These are phyloP conservation scores for Exophiala aquamarina DNA, from an alignment of 2,329 filamentous ascomycete genomes.

Conservation along the genomic window DNA sequence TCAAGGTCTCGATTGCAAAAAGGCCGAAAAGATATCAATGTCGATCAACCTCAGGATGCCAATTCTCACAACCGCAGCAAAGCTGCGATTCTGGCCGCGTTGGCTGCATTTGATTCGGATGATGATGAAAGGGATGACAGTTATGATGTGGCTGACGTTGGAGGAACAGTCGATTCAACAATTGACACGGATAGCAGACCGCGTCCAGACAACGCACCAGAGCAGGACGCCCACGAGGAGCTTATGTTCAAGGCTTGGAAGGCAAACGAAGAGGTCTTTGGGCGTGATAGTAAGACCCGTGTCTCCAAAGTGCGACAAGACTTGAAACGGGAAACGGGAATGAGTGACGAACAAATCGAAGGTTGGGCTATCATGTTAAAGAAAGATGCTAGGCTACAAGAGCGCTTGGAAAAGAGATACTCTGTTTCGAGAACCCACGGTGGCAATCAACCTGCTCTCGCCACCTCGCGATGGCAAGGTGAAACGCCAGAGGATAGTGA, in stretches of 20 bases:
- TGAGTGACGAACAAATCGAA: slow-evolving; percentile 93
- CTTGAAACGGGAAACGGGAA: slow-evolving; percentile 73
- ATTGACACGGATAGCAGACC: slow-evolving; percentile 27
- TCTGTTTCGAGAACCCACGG: slow-evolving; percentile 9
- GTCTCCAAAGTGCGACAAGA: slow-evolving; percentile 61
- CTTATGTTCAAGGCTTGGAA: slow-evolving; percentile 72
- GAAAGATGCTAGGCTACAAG: slow-evolving; percentile 68
- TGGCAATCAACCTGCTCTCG: slow-evolving; percentile 24
- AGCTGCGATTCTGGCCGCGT: slow-evolving; percentile 81
- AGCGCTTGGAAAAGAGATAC: slow-evolving; percentile 69
- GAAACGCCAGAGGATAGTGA: slow-evolving; percentile 24
- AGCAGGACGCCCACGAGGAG: slow-evolving; percentile 57
- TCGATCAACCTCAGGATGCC: slow-evolving; percentile 36
- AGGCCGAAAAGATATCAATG: slow-evolving; percentile 56
- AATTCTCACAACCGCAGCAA: slow-evolving; percentile 64
- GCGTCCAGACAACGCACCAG: slow-evolving; percentile 7
- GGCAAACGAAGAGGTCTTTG: slow-evolving; percentile 64
- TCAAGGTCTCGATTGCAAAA: slow-evolving; percentile 71
- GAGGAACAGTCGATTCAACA: slow-evolving; percentile 74
- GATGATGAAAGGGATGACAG: slow-evolving; percentile 97
- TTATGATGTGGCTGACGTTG: slow-evolving; percentile 89
- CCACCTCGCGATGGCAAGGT: slow-evolving; percentile 24
- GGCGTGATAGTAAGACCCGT: slow-evolving; percentile 68
- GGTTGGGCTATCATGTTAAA: slow-evolving; percentile 88
- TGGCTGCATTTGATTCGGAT: slow-evolving; percentile 86